Evolutionary conservation across 305 asterid genomes (phyloP).

Genomic region (Stenogyne calaminthoides): DNA sequence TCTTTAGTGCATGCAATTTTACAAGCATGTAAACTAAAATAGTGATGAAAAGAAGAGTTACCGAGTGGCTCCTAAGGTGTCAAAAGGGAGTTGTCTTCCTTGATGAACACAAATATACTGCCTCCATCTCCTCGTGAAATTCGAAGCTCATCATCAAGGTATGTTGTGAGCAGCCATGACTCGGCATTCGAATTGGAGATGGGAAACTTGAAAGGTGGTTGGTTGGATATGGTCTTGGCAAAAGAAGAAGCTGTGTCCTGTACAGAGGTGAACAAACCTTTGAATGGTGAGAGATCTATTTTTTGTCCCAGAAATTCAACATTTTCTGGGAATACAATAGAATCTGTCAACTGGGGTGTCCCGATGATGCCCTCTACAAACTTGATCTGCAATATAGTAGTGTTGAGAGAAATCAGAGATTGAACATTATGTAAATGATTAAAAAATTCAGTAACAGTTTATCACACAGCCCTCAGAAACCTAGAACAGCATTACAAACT

Average conservation of each 20-base stretch:
- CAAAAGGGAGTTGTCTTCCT: constrained; percentile 70
- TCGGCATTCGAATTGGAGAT: constrained; percentile 56
- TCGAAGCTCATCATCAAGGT: constrained; percentile 80
- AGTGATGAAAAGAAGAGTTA: not conserved
- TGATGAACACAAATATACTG: constrained; percentile 79
- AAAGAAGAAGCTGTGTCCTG: constrained; percentile 88
- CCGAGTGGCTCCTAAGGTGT: constrained; percentile 21
- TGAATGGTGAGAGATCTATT: constrained; percentile 83
- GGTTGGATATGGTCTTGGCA: constrained; percentile 75
- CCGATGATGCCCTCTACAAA: constrained; percentile 84
- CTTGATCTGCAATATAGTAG: constrained; percentile 57
- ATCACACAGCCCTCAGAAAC: not conserved
- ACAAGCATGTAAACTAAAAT: constrained; percentile 12
- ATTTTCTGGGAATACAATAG: constrained; percentile 75
- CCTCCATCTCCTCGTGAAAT: constrained; percentile 62
- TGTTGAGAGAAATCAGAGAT: not conserved
- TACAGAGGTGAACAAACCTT: constrained; percentile 70
- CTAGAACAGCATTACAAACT: not conserved
- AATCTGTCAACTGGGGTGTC: constrained; percentile 92
- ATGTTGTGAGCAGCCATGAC: constrained; percentile 93
- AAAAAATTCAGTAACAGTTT: not conserved
- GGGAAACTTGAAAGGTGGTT: constrained; percentile 77
- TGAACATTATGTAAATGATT: not conserved
- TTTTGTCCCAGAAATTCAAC: constrained; percentile 78
- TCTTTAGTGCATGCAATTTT: constrained; percentile 11